Percentiles rank a stretch among this genome's conserved stretches.
Conservation (phyloP, 176 grass and related monocot genomes). For the Tillandsia leiboldiana region DNA sequence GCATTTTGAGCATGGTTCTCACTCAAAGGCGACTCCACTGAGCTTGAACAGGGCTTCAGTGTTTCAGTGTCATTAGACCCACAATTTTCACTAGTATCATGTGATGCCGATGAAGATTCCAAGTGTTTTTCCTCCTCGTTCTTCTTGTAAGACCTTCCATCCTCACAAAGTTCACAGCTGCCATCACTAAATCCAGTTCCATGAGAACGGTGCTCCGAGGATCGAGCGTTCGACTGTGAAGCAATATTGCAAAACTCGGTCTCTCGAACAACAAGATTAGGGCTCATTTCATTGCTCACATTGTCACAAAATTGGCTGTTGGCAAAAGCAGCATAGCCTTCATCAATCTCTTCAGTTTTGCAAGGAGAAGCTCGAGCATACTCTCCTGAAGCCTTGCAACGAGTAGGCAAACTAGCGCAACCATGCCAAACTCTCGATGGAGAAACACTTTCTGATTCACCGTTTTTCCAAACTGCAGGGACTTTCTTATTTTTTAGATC, state of each 20-base stretch:
- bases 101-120: slow-evolving; percentile 10
- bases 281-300: slow-evolving; percentile 14
- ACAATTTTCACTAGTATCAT: slow-evolving; percentile 16
- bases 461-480: slow-evolving; percentile 12
- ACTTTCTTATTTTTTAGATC: slow-evolving; percentile 17
- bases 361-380: slow-evolving; percentile 9
- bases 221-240: slow-evolving; percentile 13
- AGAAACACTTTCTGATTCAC: slow-evolving; percentile 15
- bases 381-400: slow-evolving; percentile 6
- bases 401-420: slow-evolving; percentile 16
- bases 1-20: slow-evolving; percentile 20
- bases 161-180: slow-evolving; percentile 20
- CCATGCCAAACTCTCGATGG: slow-evolving; percentile 14
- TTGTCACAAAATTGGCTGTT: slow-evolving; percentile 17
- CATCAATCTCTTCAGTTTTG: slow-evolving; percentile 20
- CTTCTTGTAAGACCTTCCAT: slow-evolving; percentile 14
- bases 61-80: neutral
- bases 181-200: slow-evolving; percentile 29
- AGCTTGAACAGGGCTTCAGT: slow-evolving; percentile 4
- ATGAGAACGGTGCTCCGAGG: slow-evolving; percentile 10
- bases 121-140: slow-evolving; percentile 25
- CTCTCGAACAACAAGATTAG: slow-evolving; percentile 23
- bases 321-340: slow-evolving; percentile 16
- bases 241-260: slow-evolving; percentile 15
- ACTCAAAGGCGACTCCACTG: slow-evolving; percentile 26